Base-by-base conservation (phyloP, 2,329 filamentous ascomycete species). In the Paecilomyces dactylethromorphus region DNA sequence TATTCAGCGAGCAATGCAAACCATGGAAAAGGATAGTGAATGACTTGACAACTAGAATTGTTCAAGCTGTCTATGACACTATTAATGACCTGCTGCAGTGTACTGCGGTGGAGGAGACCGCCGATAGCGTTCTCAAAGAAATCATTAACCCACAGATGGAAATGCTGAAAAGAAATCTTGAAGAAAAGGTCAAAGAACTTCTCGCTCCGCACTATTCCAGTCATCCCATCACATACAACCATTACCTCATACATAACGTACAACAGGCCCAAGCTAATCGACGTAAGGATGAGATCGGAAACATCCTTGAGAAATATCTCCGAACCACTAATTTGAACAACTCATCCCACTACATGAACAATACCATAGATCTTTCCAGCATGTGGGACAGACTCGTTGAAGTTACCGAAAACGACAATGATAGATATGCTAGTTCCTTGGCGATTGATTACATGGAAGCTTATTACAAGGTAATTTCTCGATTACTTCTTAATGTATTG, bases 1-100 rank as follows among this genome's bases (percentile, higher is more conserved):
- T 89, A 0, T 89, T 89, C 66, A 74, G 71, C 18, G 78, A 86
- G 33, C 85, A 88, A 60, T 84, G 80, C 0, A 59, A 65, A 3
- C 80, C 79, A 0, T 89, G 85, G 86, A 67, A 77, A 39, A 26
- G 56, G 0, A 75, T 81, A 1, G 73, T 71, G 32, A 15, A 33
- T 1, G 32, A 12, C 2, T 11, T 33, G 32, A 33, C 32, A 11
- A 8, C 32, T 8, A 33, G 8, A 12, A 15, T 33, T 3, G 32
- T 33, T 33, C 11, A 33, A 33, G 11, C 32, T 33, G 32, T 33
- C 32, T 33, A 33, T 33, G 32, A 11, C 3, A 33, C 32, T 13
- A 33, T 33, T 11, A 15, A 33, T 15, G 32, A 33, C 11, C 32
- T 33, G 32, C 32, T 33, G 3, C 32, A 12, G 8, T 15, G 4